Evolutionary conservation across 768 basidiomycete genomes (phyloP), one percentile per base, ranked within the genome.

Genomic region (Lepiota subincarnata): DNA sequence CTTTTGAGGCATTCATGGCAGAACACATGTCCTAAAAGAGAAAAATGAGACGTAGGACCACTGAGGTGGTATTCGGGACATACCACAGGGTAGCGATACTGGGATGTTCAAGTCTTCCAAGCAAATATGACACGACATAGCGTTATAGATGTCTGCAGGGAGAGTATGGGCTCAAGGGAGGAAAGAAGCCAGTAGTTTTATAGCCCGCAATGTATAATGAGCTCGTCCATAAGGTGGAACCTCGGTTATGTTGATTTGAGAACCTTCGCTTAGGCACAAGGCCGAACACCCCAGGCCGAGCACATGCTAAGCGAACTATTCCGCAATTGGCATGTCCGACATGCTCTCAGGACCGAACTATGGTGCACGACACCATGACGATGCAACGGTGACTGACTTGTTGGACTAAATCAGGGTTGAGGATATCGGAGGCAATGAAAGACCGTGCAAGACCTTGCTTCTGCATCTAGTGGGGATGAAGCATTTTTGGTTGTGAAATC

Each of bases 61-160:
- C 26, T 19, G 34, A 12, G 41, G 49, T 24, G 39, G 18, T 28
- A 19, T 55, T 24, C 40, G 22, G 14, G 13, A 62, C 80, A 50
- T 60, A 87, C 86, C 85, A 64, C 86, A 87, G 36, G 85, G 84
- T 0, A 84, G 60, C 10, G 77, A 77, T 2, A 83, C 80, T 1
- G 86, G 86, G 26, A 64, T 73, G 28, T 77, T 78, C 48, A 81
- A 64, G 6, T 66, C 63, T 38, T 84, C 81, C 19, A 81, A 70
- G 63, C 86, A 88, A 58, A 87, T 83, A 51, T 75, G 73, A 65
- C 86, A 87, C 31, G 75, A 68, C 34, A 74, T 69, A n/a, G 81
- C 81, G 79, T 40, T 26, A 18, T 12, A 35, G 34, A 35, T 41
- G 31, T 31, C 31, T 31, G 31, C 31, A 43, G 38, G n/a, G n/a